These are phyloP conservation scores for Juncus effusus DNA, from an alignment of 176 grass and related monocot species.

Conservation along the genomic window DNA sequence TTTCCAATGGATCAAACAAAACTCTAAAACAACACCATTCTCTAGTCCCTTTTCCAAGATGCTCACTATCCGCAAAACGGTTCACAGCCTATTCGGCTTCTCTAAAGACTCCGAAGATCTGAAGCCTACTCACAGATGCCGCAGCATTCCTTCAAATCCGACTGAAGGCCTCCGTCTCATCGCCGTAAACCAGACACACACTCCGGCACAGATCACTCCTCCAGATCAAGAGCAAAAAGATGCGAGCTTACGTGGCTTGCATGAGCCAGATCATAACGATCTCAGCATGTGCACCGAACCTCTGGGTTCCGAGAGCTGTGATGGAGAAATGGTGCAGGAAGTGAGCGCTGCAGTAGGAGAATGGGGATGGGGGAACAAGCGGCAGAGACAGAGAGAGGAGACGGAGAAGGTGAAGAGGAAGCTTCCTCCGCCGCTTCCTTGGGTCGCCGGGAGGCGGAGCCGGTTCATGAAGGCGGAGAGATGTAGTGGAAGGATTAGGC, in stretches of 20 bases:
- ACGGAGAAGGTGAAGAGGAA: not conserved
- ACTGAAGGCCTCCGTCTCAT: not conserved
- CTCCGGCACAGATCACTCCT: no score
- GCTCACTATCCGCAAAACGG: constrained; percentile 5
- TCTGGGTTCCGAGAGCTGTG: not conserved
- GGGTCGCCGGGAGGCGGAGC: not conserved
- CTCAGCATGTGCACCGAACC: constrained; percentile 19
- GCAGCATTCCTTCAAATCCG: not conserved
- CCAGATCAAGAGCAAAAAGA: constrained; percentile 1
- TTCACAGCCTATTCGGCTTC: constrained; percentile 6
- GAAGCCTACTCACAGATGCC: not conserved
- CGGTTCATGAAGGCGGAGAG: constrained; percentile 28
- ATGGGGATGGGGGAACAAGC: constrained; percentile 11
- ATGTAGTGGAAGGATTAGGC: constrained; percentile 46
- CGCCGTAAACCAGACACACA: not conserved
- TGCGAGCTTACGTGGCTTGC: constrained; percentile 10
- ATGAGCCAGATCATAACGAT: not conserved
- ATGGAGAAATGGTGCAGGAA: constrained; percentile 11
- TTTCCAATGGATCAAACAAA: constrained; percentile 3
- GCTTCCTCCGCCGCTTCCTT: constrained; percentile 5
- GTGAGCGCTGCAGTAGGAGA: constrained; percentile 1
- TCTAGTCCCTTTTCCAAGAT: constrained; percentile 16
- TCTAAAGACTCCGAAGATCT: not conserved
- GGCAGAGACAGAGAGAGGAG: not conserved
- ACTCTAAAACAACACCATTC: not conserved